A percentile compares a stretch with the other conserved stretches of the same genome.
These are phyloP conservation scores for Warburgia ugandensis DNA, from an alignment of 164 flowering plant species.

Conservation along the genomic window DNA sequence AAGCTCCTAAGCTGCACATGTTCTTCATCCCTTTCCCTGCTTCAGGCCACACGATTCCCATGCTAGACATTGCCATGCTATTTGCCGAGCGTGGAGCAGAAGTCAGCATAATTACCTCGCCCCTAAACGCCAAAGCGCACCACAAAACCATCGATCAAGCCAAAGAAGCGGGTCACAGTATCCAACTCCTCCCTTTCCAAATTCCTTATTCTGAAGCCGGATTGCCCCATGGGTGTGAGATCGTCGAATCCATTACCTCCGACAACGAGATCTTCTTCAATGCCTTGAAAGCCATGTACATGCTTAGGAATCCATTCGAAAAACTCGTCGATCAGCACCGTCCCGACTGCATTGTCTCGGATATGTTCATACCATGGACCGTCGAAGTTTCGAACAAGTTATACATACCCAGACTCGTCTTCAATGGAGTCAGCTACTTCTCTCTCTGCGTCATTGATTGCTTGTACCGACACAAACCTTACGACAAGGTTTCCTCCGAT, in stretches of 20 bases:
- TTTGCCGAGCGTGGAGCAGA: conserved; percentile 5
- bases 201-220: conserved; percentile 2
- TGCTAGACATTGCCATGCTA: conserved; percentile 8
- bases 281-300: conserved; percentile 11
- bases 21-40: conserved; percentile 10
- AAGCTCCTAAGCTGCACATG: background rate
- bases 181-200: background rate
- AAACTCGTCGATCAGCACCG: conserved; percentile 13
- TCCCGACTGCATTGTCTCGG: conserved; percentile 31
- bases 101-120: conserved; percentile 9
- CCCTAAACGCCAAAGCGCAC: conserved; percentile 3
- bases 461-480: conserved; percentile 4
- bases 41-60: conserved; percentile 12
- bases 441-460: conserved; percentile 6
- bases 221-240: conserved; percentile 5
- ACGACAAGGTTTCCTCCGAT: conserved; percentile 6
- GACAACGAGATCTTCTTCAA: conserved; percentile 16
- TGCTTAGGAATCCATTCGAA: conserved; percentile 26
- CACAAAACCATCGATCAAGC: conserved; percentile 1
- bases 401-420: conserved; percentile 27
- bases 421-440: conserved; percentile 22
- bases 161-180: background rate
- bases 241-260: conserved; percentile 4
- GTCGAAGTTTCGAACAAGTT: conserved; percentile 15
- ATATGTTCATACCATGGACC: conserved; percentile 28